Evolutionary conservation across 2,329 filamentous ascomycete species (phyloP), one percentile per base, ranked within the genome.

Genomic region (Monilinia polystroma): DNA sequence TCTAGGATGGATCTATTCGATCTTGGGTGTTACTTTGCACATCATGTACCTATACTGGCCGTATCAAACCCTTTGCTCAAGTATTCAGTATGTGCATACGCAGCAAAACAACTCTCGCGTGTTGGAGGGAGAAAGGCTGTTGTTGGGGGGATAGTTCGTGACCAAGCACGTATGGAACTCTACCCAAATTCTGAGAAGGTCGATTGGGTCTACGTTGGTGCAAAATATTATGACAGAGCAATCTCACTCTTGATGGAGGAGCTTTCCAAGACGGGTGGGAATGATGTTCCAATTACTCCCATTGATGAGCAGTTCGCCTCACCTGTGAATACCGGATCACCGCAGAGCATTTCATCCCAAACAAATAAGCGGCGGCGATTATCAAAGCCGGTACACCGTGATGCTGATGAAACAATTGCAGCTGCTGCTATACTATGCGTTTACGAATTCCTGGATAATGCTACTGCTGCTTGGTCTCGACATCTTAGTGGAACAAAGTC

Each of bases 391-490:
- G 51, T 69, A 66, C 68, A 78, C 47, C 72, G 79, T 47, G 80
- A 80, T 59, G 79, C 82, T 4, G 86, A 89, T 70, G 86, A 90
- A 67, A 80, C 89, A 4, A 79, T 89, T 29, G 86, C 87, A 11
- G 86, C 87, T 2, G 87, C 87, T 2, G 86, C 87, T 0, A 89
- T 90, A 18, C 76, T 90, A 1, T 89, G 86, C 67, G 84, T 87
- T 0, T 90, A 89, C 73, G 87, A 90, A 69, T 86, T 89, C 67
- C 78, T 90, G n/a, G 86, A 89, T 74, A 84, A 85, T 1, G 87
- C 85, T 1, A 84, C 83, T 2, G 81, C 81, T 0, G 86, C 87
- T 26, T 90, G 87, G 87, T 82, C 83, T 43, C 81, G 85, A 4
- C 88, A 90, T 77, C 77, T 90, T 7, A 88, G 85, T 70, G 87